Percentiles rank a stretch among this genome's conserved stretches.
Conservation (phyloP, 805 yeast genomes). For the Lachancea dasiensis region DNA sequence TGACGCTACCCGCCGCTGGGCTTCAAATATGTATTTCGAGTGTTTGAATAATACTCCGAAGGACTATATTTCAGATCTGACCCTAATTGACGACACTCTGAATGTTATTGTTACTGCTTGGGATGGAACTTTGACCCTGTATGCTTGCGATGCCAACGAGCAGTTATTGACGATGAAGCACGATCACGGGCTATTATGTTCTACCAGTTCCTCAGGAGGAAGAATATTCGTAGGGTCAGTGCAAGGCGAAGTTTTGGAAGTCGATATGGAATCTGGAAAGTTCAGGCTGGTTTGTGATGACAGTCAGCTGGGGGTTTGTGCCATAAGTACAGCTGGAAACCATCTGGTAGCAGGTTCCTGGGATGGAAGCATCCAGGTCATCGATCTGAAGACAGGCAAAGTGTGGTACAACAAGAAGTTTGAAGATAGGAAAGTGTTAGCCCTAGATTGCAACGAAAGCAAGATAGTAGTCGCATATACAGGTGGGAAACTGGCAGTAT, state of each 20-base stretch:
- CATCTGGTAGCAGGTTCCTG: constrained; percentile 53
- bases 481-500: constrained; percentile 47
- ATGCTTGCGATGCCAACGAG: constrained; percentile 30
- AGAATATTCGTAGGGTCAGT: constrained; percentile 44
- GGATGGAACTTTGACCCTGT: constrained; percentile 47
- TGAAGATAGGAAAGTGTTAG: constrained; percentile 41
- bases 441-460: constrained; percentile 50
- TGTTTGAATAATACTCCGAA: constrained; percentile 12
- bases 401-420: constrained; percentile 31
- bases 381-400: constrained; percentile 37
- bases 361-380: constrained; percentile 46
- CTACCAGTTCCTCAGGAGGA: constrained; percentile 11
- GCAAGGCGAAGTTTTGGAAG: constrained; percentile 47
- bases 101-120: constrained; percentile 49
- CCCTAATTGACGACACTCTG: constrained; percentile 20
- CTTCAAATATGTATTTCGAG: constrained; percentile 7
- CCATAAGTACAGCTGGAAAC: constrained; percentile 24
- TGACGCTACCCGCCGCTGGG: constrained; percentile 6
- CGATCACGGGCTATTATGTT: constrained; percentile 16
- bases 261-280: constrained; percentile 45
- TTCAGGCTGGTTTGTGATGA: constrained; percentile 21
- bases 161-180: constrained; percentile 10
- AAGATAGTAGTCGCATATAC: constrained; percentile 50
- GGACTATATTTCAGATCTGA: constrained; percentile 27
- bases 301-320: constrained; percentile 39